A percentile compares a stretch with the other conserved stretches of the same genome.
phyloP scores from a whole-genome alignment of 371 early-diverging fungal genomes.

The Chytridium lagenaria region DNA sequence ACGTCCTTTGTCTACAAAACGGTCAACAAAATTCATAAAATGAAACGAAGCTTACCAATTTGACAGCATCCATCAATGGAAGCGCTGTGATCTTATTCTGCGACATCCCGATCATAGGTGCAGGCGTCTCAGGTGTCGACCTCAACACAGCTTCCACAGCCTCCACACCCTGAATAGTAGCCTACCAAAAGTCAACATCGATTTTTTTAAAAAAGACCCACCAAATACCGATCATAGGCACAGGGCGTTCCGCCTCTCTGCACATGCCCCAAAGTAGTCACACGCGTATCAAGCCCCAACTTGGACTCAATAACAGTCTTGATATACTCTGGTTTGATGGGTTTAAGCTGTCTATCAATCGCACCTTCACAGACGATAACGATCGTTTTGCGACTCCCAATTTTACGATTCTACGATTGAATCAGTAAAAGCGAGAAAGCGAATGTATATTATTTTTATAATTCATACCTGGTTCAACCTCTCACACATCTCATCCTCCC shows the following conservation, averaged over 20 bases:
- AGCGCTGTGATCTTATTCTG: slow-evolving; percentile 84
- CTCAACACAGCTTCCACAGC: slow-evolving; percentile 95
- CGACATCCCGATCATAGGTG: slow-evolving; percentile 91
- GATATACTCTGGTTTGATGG: slow-evolving; percentile 88
- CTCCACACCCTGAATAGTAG: slow-evolving; percentile 93
- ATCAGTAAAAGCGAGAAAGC: background rate
- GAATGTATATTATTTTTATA: no score
- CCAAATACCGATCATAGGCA: slow-evolving; percentile 92
- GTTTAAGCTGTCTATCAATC: slow-evolving; percentile 86
- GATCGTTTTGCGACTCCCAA: slow-evolving; percentile 90
- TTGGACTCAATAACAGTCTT: slow-evolving; percentile 80
- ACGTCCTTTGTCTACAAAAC: slow-evolving; percentile 79
- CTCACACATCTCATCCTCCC: slow-evolving; percentile 86
- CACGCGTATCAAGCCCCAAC: slow-evolving; percentile 90
- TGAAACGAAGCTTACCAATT: slow-evolving; percentile 56
- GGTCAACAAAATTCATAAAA: background rate
- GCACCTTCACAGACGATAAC: slow-evolving; percentile 99
- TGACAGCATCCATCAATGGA: slow-evolving; percentile 92
- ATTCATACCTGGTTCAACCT: slow-evolving; percentile 50
- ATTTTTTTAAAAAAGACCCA: slow-evolving; percentile 11
- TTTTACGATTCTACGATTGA: slow-evolving; percentile 65
- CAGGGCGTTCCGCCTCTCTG: slow-evolving; percentile 98
- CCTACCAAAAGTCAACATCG: slow-evolving; percentile 31
- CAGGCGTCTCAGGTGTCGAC: slow-evolving; percentile 82
- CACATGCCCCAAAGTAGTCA: slow-evolving; percentile 97